phyloP scores from a whole-genome alignment of 78 protist genomes.

The Emiliania huxleyi region DNA sequence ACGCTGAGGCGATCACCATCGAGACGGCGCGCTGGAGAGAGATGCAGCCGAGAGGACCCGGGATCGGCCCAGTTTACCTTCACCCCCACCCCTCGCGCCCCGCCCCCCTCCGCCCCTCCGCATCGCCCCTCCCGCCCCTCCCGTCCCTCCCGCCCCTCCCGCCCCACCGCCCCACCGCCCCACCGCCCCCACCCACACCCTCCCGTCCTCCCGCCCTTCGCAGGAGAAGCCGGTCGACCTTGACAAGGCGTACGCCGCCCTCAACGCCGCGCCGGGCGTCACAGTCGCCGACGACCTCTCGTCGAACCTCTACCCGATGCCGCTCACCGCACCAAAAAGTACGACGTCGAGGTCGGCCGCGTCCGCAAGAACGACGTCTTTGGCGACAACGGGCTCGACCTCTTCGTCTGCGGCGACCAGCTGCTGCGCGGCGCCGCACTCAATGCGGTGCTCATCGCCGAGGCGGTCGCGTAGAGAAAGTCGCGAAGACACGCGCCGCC shows the following conservation, averaged over 20 bases:
- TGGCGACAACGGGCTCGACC: slow-evolving; percentile 30
- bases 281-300: not conserved
- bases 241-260: not conserved
- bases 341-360: slow-evolving; percentile 52
- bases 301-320: slow-evolving; percentile 36
- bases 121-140: too few species aligned
- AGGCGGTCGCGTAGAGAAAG: not conserved
- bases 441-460: slow-evolving; percentile 47
- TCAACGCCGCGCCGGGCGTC: slow-evolving; percentile 21
- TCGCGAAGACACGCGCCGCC: too few species aligned
- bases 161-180: too few species aligned
- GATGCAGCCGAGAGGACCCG: too few species aligned
- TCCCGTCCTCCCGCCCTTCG: too few species aligned
- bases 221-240: too few species aligned
- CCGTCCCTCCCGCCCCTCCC: too few species aligned
- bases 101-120: too few species aligned
- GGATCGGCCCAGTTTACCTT: too few species aligned
- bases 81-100: too few species aligned
- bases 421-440: slow-evolving; percentile 55
- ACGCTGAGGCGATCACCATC: slow-evolving; percentile 41
- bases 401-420: slow-evolving; percentile 53
- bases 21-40: slow-evolving; percentile 47
- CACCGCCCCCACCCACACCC: too few species aligned
- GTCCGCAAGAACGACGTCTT: slow-evolving; percentile 43
- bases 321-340: slow-evolving; percentile 29